Percentiles rank a stretch among this genome's conserved stretches.
These are phyloP conservation scores for Agaricus blazei DNA, from an alignment of 768 basidiomycete genomes.

Conservation along the genomic window DNA sequence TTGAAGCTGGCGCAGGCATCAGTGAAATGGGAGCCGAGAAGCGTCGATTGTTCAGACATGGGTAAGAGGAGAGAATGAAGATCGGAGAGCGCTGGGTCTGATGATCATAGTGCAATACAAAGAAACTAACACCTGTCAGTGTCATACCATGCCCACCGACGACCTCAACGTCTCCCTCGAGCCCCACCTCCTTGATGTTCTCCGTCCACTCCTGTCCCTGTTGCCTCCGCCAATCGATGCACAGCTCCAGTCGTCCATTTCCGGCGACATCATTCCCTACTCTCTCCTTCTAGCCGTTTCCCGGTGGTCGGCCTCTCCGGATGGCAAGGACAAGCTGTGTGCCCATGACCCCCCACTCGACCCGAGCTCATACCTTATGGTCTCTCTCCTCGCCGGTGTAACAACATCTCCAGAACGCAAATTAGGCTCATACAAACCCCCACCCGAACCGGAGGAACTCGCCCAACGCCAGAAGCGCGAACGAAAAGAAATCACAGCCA, in stretches of 20 bases:
- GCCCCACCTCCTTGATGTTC: constrained; percentile 47
- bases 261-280: constrained; percentile 55
- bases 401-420: constrained; percentile 74
- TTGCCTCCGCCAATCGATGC: constrained; percentile 41
- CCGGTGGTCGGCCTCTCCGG: constrained; percentile 58
- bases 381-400: constrained; percentile 72
- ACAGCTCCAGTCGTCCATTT: constrained; percentile 32
- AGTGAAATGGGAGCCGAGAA: constrained; percentile 29
- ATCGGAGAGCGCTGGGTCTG: neutral
- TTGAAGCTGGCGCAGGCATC: constrained; percentile 38
- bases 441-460: constrained; percentile 42
- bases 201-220: constrained; percentile 39
- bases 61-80: constrained; percentile 5
- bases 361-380: constrained; percentile 57
- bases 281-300: constrained; percentile 53
- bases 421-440: constrained; percentile 48
- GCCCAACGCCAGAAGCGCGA: constrained; percentile 46
- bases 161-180: constrained; percentile 59
- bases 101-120: constrained; percentile 13
- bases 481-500: constrained; percentile 58
- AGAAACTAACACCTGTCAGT: constrained; percentile 3
- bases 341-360: constrained; percentile 35
- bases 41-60: constrained; percentile 18
- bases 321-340: constrained; percentile 33
- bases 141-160: constrained; percentile 14